Conservation (phyloP, 2,329 filamentous ascomycete species). For the Alternaria burnsii region DNA sequence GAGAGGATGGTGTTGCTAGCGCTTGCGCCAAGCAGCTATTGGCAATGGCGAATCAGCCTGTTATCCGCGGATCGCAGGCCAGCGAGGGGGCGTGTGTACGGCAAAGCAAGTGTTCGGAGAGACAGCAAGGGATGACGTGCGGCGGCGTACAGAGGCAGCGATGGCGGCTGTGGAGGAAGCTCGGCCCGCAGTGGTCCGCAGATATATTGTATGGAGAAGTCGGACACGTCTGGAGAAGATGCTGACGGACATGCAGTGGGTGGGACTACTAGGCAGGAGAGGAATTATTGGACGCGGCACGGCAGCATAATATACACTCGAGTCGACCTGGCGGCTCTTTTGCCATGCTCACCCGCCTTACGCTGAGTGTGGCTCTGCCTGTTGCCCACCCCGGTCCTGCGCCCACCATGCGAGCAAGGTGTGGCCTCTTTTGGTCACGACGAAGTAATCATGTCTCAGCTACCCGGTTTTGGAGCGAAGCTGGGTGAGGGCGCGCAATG, state of each 20-base stretch:
- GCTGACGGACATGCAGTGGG: neutral
- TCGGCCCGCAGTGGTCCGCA: slow-evolving; percentile 27
- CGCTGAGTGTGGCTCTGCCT: slow-evolving; percentile 21
- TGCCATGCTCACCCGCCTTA: slow-evolving; percentile 17
- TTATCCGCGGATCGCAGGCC: slow-evolving; percentile 25
- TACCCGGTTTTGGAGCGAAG: slow-evolving; percentile 13
- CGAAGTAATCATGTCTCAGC: slow-evolving; percentile 28
- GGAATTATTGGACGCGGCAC: slow-evolving; percentile 22
- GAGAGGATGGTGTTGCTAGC: slow-evolving; percentile 34
- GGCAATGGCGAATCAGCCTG: slow-evolving; percentile 38
- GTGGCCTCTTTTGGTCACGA: slow-evolving; percentile 44
- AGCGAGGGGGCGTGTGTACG: slow-evolving; percentile 24
- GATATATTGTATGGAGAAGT: slow-evolving; percentile 2
- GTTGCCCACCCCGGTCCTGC: slow-evolving; percentile 26
- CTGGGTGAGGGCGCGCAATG: slow-evolving; percentile 28
- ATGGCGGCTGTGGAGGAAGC: slow-evolving; percentile 17
- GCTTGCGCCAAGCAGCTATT: slow-evolving; percentile 32
- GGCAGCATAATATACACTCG: slow-evolving; percentile 28
- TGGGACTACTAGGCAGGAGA: neutral
- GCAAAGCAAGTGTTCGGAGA: slow-evolving; percentile 28
- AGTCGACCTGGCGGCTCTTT: slow-evolving; percentile 19
- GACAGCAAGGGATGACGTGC: slow-evolving; percentile 33
- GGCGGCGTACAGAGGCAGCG: slow-evolving; percentile 6
- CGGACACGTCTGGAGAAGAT: neutral
- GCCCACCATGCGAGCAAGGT: slow-evolving; percentile 33